These are phyloP conservation scores for Arthrobotrys entomopaga DNA, from an alignment of 2,329 filamentous ascomycete species.

Conservation along the genomic window DNA sequence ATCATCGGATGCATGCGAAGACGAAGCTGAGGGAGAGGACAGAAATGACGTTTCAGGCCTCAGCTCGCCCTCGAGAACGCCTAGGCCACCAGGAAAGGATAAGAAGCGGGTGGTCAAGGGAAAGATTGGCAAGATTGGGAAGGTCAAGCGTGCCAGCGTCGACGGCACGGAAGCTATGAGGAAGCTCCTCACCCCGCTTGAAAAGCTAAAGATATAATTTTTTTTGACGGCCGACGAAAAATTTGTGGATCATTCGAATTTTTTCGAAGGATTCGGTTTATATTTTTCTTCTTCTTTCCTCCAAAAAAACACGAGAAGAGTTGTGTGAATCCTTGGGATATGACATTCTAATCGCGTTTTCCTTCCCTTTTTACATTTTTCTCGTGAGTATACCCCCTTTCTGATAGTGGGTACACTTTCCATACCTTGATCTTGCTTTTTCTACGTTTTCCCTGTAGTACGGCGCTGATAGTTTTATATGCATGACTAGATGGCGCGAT, in stretches of 20 bases:
- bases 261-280: conserved; percentile 3
- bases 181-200: conserved; percentile 46
- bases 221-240: neutral
- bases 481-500: conserved; percentile 28
- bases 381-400: conserved; percentile 44
- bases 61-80: conserved; percentile 19
- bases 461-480: conserved; percentile 10
- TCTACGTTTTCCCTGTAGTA: neutral
- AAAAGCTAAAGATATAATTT: conserved; percentile 37
- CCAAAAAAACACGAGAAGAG: conserved; percentile 7
- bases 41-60: conserved; percentile 5
- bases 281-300: conserved; percentile 12
- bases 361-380: conserved; percentile 24
- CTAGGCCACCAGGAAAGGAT: conserved; percentile 22
- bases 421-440: conserved; percentile 6
- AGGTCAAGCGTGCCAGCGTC: conserved; percentile 42
- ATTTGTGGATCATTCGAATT: too few species aligned
- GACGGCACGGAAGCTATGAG: conserved; percentile 41
- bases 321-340: neutral
- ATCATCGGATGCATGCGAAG: conserved; percentile 10
- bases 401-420: conserved; percentile 11
- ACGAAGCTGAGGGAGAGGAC: conserved; percentile 11
- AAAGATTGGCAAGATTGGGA: conserved; percentile 48
- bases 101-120: conserved; percentile 47
- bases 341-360: conserved; percentile 18